Conservation (phyloP, 176 grass and related monocot genomes). For the Triticum timopheevii region DNA sequence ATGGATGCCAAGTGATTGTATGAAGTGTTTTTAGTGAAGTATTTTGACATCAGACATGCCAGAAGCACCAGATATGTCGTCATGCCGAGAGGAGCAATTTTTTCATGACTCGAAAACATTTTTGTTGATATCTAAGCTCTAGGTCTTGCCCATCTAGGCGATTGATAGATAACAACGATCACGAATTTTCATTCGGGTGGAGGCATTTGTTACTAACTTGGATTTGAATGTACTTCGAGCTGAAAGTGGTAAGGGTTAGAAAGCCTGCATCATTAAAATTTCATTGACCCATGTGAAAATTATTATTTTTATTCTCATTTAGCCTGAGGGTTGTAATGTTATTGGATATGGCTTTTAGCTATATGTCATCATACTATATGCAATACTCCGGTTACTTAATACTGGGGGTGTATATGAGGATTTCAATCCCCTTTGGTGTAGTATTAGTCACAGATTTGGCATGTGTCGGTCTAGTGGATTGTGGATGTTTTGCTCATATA, state of each 20-base stretch:
- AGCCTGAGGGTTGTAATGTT: not conserved
- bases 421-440: not conserved
- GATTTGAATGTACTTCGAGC: not conserved
- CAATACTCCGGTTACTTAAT: not conserved
- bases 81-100: not conserved
- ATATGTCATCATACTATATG: too few species aligned
- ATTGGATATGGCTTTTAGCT: not conserved
- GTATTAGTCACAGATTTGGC: not conserved
- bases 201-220: not conserved
- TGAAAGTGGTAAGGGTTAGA: not conserved
- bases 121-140: too few species aligned
- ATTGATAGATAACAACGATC: not conserved
- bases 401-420: not conserved
- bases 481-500: not conserved
- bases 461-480: not conserved
- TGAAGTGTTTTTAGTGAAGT: not conserved
- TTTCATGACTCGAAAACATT: not conserved
- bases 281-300: not conserved
- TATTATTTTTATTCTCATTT: not conserved
- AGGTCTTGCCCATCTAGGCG: not conserved
- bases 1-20: not conserved
- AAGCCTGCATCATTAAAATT: not conserved
- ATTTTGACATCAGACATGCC: constrained; percentile 13
- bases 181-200: not conserved
- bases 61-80: not conserved